Percentiles rank a stretch among this genome's conserved stretches.
Conservation (phyloP, 2,329 filamentous ascomycete genomes). For the Paracorniculantispora psalliotae region DNA sequence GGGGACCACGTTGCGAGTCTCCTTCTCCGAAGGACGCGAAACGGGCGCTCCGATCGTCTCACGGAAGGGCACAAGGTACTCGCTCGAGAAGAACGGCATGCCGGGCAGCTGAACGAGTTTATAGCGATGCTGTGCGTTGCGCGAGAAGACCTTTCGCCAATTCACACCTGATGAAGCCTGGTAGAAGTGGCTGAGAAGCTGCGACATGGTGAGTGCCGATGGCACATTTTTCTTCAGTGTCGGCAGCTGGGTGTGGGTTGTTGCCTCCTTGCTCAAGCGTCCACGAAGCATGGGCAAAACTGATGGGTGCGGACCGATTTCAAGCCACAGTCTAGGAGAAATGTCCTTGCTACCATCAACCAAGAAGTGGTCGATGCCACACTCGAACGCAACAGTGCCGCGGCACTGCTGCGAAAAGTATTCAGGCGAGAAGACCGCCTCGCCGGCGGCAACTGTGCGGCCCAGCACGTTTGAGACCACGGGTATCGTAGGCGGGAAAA, state of each 20-base stretch:
- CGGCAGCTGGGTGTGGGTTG: neutral
- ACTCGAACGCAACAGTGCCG: neutral
- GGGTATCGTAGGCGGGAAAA: neutral
- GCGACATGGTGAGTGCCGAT: neutral
- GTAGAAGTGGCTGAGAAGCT: neutral
- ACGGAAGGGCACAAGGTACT: neutral
- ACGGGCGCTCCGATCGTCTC: neutral
- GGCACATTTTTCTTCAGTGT: neutral
- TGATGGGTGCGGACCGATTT: neutral
- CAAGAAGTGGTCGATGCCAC: neutral
- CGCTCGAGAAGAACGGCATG: neutral
- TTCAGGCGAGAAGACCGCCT: neutral
- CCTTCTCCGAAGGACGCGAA: neutral
- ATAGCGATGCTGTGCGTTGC: neutral
- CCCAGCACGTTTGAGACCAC: conserved; percentile 19
- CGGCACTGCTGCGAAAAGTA: neutral
- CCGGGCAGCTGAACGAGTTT: neutral
- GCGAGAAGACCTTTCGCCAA: neutral
- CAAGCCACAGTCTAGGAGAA: neutral
- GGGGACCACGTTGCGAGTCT: neutral
- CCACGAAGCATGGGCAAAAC: neutral
- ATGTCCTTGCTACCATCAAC: neutral
- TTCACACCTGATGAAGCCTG: neutral
- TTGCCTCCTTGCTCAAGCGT: neutral
- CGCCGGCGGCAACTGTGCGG: neutral